These are phyloP conservation scores for Monosporascus ibericus DNA, from an alignment of 2,329 filamentous ascomycete genomes.

Conservation along the genomic window DNA sequence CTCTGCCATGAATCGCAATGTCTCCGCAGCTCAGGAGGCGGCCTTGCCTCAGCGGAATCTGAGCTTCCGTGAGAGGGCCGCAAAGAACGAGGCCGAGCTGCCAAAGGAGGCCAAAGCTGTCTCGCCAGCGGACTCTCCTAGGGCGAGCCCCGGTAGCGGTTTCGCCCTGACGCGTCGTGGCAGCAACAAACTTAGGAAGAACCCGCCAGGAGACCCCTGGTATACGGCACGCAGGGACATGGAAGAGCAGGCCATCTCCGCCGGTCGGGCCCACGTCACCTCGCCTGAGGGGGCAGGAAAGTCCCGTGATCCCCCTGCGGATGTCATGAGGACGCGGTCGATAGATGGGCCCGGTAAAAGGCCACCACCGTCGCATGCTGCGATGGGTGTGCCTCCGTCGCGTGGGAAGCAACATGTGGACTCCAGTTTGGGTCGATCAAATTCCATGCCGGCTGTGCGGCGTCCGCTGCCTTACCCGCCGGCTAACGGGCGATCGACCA, in stretches of 20 bases:
- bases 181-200: constrained; percentile 56
- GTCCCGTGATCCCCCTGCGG: neutral
- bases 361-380: neutral
- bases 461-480: constrained; percentile 7
- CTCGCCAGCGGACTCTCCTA: constrained; percentile 20
- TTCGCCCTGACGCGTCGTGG: constrained; percentile 38
- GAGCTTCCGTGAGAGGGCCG: constrained; percentile 55
- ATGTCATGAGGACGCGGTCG: neutral
- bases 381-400: too few relatives aligned
- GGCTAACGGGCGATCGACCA: neutral
- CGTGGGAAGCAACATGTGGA: constrained; percentile 3
- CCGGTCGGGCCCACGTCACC: constrained; percentile 17
- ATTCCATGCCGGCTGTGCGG: constrained; percentile 13
- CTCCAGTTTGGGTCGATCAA: constrained; percentile 16
- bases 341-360: constrained; percentile 2
- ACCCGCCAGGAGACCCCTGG: constrained; percentile 48
- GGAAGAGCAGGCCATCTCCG: constrained; percentile 31
- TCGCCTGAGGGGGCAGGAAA: neutral
- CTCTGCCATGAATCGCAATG: constrained; percentile 17
- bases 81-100: constrained; percentile 30
- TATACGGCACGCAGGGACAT: constrained; percentile 36
- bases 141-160: constrained; percentile 23
- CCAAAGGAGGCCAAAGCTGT: constrained; percentile 6
- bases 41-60: constrained; percentile 46
- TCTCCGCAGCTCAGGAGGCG: constrained; percentile 18